Conservation (phyloP, 2,329 filamentous ascomycete species). For the Hymenoscyphus salicellus region DNA sequence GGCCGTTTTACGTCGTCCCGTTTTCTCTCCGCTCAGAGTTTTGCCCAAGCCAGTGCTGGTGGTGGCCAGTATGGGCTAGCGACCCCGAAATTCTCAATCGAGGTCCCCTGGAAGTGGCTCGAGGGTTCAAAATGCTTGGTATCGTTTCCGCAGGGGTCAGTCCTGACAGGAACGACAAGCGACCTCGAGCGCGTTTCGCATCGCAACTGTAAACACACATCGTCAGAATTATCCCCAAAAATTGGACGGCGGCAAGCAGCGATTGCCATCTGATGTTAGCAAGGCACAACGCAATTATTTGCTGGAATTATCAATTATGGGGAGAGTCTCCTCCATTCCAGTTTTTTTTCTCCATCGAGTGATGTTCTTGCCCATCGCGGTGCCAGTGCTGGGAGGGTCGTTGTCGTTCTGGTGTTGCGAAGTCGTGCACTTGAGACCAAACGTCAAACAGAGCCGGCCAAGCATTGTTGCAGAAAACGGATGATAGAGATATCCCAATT, state of each 20-base stretch:
- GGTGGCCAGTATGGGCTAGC: slow-evolving; percentile 9
- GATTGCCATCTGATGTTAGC: neutral
- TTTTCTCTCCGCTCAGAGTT: slow-evolving; percentile 26
- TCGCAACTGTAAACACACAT: slow-evolving; percentile 15
- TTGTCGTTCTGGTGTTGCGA: slow-evolving; percentile 1
- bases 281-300: neutral
- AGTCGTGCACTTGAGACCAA: slow-evolving; percentile 15
- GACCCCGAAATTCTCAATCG: slow-evolving; percentile 17
- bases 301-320: neutral
- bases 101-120: slow-evolving; percentile 22
- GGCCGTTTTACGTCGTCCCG: slow-evolving; percentile 5
- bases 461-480: slow-evolving; percentile 34
- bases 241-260: slow-evolving; percentile 5
- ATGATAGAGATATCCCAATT: slow-evolving; percentile 29
- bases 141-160: slow-evolving; percentile 15
- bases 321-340: neutral
- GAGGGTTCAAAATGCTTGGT: slow-evolving; percentile 17
- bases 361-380: neutral
- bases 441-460: slow-evolving; percentile 28
- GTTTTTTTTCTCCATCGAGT: neutral
- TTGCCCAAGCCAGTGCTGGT: slow-evolving; percentile 21
- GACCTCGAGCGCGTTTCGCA: slow-evolving; percentile 12
- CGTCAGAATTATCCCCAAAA: slow-evolving; percentile 14
- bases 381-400: neutral
- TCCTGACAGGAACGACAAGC: slow-evolving; percentile 10